A percentile compares a stretch with the other conserved stretches of the same genome.
Evolutionary conservation across 306 rosid genomes (phyloP).

Genomic region (Astragalus glycyphyllos): DNA sequence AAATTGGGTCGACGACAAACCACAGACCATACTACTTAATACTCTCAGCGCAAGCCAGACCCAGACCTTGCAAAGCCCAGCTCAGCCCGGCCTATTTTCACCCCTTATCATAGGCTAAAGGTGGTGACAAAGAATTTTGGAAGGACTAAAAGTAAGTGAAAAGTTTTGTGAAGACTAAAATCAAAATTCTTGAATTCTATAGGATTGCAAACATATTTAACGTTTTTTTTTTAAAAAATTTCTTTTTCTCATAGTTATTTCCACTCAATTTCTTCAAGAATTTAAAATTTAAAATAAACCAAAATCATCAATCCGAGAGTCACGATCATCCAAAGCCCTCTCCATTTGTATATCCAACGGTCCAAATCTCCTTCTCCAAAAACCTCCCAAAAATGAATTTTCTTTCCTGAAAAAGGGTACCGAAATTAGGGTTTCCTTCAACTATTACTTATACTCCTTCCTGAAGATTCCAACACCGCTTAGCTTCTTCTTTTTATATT

Average conservation of each 20-base stretch:
- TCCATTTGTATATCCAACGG: slow-evolving; percentile 49
- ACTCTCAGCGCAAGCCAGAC: too few species aligned
- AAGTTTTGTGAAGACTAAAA: too few species aligned
- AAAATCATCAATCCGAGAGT: slow-evolving; percentile 23
- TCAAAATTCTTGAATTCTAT: too few species aligned
- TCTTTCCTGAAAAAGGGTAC: background rate
- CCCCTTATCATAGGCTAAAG: too few species aligned
- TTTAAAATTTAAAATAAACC: background rate
- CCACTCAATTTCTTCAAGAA: background rate
- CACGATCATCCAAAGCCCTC: background rate
- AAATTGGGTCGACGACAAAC: too few species aligned
- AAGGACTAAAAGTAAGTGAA: too few species aligned
- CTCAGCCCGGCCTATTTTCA: too few species aligned
- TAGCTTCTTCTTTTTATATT: slow-evolving; percentile 22
- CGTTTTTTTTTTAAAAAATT: too few species aligned
- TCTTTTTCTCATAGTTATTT: background rate
- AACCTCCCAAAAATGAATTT: background rate
- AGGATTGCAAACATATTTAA: too few species aligned
- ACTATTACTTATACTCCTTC: slow-evolving; percentile 25
- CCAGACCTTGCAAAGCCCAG: too few species aligned
- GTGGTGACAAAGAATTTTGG: too few species aligned
- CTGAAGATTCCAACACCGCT: slow-evolving; percentile 1
- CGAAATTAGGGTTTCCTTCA: slow-evolving; percentile 52
- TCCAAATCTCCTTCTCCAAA: background rate
- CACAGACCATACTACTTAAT: too few species aligned